These are phyloP conservation scores for Phycomyces nitens DNA, from an alignment of 192 early-diverging fungal genomes.

Conservation along the genomic window DNA sequence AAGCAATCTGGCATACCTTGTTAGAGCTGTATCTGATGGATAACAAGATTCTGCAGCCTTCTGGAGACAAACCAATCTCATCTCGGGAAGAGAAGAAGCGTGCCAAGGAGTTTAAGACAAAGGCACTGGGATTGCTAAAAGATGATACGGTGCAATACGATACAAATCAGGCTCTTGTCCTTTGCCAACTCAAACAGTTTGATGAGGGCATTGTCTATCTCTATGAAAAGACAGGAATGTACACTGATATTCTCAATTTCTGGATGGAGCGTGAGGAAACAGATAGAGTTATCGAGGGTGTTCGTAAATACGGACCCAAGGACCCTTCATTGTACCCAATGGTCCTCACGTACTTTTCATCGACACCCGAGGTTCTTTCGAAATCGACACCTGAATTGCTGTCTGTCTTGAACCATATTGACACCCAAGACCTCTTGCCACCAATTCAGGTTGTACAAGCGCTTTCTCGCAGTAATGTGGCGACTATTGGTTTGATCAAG, in stretches of 20 bases:
- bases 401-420: conserved; percentile 79
- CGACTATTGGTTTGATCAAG: conserved; percentile 84
- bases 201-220: conserved; percentile 83
- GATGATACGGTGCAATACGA: conserved; percentile 75
- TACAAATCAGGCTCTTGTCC: conserved; percentile 85
- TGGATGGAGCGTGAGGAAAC: conserved; percentile 73
- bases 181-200: conserved; percentile 85
- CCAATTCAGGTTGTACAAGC: conserved; percentile 90
- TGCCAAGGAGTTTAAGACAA: conserved; percentile 38
- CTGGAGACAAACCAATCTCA: background rate
- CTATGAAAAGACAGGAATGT: conserved; percentile 81
- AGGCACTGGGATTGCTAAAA: conserved; percentile 68
- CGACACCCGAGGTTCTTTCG: conserved; percentile 56
- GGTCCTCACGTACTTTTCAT: conserved; percentile 70
- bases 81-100: conserved; percentile 11
- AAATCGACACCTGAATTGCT: conserved; percentile 56
- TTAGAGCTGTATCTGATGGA: conserved; percentile 84
- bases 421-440: conserved; percentile 78
- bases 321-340: conserved; percentile 68
- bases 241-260: conserved; percentile 64
- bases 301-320: conserved; percentile 61
- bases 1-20: conserved; percentile 85
- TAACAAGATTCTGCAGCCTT: conserved; percentile 20
- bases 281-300: conserved; percentile 56
- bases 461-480: conserved; percentile 70